A percentile compares a stretch with the other conserved stretches of the same genome.
phyloP scores from a whole-genome alignment of 31 red algal genomes.

The Endocladia muricata region DNA sequence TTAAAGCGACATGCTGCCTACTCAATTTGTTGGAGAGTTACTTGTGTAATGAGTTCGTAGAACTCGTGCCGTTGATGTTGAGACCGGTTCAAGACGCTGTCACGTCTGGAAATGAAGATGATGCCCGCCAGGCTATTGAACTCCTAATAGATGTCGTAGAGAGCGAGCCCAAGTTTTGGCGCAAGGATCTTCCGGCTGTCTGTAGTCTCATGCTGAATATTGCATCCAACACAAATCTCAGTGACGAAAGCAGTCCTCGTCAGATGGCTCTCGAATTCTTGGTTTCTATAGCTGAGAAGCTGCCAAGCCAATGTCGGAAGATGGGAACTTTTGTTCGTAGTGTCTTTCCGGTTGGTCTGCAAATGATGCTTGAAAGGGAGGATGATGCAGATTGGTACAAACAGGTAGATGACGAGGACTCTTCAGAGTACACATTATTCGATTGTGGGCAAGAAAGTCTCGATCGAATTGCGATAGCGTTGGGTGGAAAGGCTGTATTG shows the following conservation, averaged over 20 bases:
- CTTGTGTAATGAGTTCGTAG: constrained; percentile 78
- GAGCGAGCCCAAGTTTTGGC: constrained; percentile 85
- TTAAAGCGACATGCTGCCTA: constrained; percentile 70
- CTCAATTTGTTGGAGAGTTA: constrained; percentile 76
- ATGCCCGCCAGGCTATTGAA: constrained; percentile 78
- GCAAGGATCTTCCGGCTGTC: constrained; percentile 62
- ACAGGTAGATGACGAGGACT: constrained; percentile 90
- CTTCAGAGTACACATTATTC: constrained; percentile 72
- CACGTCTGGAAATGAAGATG: constrained; percentile 66
- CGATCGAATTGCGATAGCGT: constrained; percentile 91
- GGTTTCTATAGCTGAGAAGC: constrained; percentile 83
- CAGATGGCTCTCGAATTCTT: constrained; percentile 96
- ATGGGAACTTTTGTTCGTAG: constrained; percentile 75
- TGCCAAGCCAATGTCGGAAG: constrained; percentile 78
- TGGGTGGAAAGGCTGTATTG: constrained; percentile 96
- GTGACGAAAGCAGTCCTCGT: constrained; percentile 62
- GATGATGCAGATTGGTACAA: constrained; percentile 96
- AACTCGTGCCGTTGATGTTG: constrained; percentile 84
- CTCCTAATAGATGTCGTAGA: constrained; percentile 89
- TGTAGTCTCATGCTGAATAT: constrained; percentile 72
- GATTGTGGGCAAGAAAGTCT: constrained; percentile 92
- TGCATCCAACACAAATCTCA: constrained; percentile 50
- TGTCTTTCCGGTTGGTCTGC: constrained; percentile 80
- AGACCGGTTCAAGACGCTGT: constrained; percentile 56
- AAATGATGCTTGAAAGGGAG: constrained; percentile 97